Conservation (phyloP, 169 alveolate species). For the Plasmodium fragile region DNA sequence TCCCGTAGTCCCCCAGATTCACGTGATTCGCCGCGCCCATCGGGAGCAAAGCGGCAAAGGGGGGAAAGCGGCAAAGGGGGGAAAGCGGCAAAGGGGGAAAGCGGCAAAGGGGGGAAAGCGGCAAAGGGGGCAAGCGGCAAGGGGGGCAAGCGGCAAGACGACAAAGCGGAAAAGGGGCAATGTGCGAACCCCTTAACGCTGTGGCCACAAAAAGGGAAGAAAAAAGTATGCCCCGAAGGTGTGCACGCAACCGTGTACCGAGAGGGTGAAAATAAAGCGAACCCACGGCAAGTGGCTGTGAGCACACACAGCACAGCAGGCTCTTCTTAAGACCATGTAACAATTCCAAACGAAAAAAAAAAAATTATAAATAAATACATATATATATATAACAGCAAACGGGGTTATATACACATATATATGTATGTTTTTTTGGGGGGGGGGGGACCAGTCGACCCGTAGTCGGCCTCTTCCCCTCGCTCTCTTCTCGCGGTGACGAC, state of each 20-base stretch:
- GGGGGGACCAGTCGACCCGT: neutral
- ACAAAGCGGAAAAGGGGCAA: too few species aligned
- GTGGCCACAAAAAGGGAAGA: too few species aligned
- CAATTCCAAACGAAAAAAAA: neutral
- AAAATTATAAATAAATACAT: too few species aligned
- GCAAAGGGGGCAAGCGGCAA: too few species aligned
- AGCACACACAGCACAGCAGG: neutral
- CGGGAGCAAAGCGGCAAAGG: neutral
- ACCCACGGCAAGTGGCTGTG: neutral
- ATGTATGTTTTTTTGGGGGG: too few species aligned
- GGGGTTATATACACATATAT: too few species aligned
- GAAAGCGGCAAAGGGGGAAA: too few species aligned
- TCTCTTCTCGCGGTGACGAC: neutral
- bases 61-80: neutral
- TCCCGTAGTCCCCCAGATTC: conserved; percentile 39
- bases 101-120: neutral
- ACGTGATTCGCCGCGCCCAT: neutral
- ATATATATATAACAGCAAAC: neutral
- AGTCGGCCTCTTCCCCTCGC: neutral
- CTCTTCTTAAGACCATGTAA: neutral
- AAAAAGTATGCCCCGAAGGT: neutral
- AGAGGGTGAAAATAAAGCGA: neutral
- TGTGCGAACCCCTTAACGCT: too few species aligned
- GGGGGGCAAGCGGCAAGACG: neutral
- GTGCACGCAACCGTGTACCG: neutral